Percentiles rank a stretch among this genome's conserved stretches.
These are phyloP conservation scores for Cladosporium sp. DNA, from an alignment of 2,329 filamentous ascomycete genomes.

Conservation along the genomic window DNA sequence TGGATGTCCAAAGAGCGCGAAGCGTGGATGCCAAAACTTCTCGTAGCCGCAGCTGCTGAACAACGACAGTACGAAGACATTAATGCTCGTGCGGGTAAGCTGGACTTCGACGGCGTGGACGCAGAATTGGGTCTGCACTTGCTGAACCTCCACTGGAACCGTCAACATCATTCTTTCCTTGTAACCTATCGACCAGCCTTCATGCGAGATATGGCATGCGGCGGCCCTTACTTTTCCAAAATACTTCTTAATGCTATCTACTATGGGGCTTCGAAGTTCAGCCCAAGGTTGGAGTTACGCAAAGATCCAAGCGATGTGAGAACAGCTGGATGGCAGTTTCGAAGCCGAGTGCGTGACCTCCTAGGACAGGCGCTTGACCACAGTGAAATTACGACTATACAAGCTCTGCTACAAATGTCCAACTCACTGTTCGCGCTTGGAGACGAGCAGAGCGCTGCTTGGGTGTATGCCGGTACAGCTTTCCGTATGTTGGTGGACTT, in stretches of 20 bases:
- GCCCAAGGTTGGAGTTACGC: background rate
- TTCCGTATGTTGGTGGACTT: slow-evolving; percentile 8
- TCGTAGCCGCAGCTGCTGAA: slow-evolving; percentile 44
- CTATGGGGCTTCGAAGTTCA: slow-evolving; percentile 8
- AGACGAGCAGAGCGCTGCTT: slow-evolving; percentile 10
- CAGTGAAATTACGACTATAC: slow-evolving; percentile 2
- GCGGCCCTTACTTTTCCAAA: slow-evolving; percentile 8
- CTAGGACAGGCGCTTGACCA: slow-evolving; percentile 7
- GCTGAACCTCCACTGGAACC: slow-evolving; percentile 41
- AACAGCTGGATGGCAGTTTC: slow-evolving; percentile 8
- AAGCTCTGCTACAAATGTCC: slow-evolving; percentile 4
- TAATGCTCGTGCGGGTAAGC: slow-evolving; percentile 42
- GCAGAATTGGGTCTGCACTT: slow-evolving; percentile 51
- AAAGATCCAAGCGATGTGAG: slow-evolving; percentile 4
- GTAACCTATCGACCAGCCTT: slow-evolving; percentile 22
- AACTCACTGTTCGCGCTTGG: slow-evolving; percentile 22
- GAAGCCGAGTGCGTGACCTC: slow-evolving; percentile 2
- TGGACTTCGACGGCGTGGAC: slow-evolving; percentile 55
- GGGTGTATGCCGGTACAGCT: slow-evolving; percentile 4
- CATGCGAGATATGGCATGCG: slow-evolving; percentile 19
- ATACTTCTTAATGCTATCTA: slow-evolving; percentile 10
- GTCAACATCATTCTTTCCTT: slow-evolving; percentile 22
- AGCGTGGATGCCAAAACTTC: slow-evolving; percentile 34
- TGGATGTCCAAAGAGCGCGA: slow-evolving; percentile 21
- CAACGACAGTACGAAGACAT: slow-evolving; percentile 50